Base-by-base conservation (phyloP, 345 rosid species). In the Cardiospermum halicacabum region DNA sequence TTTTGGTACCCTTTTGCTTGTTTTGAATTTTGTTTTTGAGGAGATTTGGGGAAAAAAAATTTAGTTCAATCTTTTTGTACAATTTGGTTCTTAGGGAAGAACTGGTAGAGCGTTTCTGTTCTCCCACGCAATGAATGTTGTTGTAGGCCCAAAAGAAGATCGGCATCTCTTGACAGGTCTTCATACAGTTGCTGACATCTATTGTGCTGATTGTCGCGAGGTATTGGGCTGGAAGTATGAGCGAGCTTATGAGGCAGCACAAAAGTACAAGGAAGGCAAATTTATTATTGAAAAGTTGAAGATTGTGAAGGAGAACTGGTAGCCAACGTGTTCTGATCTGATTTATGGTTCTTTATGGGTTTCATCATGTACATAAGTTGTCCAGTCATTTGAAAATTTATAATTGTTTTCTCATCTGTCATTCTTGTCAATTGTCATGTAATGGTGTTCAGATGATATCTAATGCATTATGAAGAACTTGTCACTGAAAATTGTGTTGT, bases 221-320 rank as follows among this genome's bases (percentile, higher is more conserved):
- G 83, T 83, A 43, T 77, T 90, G 75, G 96, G 96, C 13, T 90
- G 96, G 96, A 90, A 87, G 74, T 90, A 90, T 27, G 87, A 84
- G 73, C 77, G 92, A 75, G 96, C 96, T 4, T 87, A 79, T 0
- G 89, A 85, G 72, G 70, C 74, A 11, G 72, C 88, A 0, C 96
- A 87, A 60, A 90, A 80, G 85, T 90, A 90, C 75, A 90, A 90
- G 72, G 96, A 90, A 72, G 97, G 97, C 58, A 90, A 90, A 71
- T 90, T 85, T 78, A 85, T 90, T 45, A 80, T 90, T 15, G 97
- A 90, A 85, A 90, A 87, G 70, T 75, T 82, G 3, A 90, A 82
- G 81, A 87, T 90, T 59, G 90, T 75, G 65, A 81, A 75, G 77
- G 94, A 89, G 53, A 78, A 85, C 60, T 87, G 93, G 91, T 89